Evolutionary conservation across 108 stramenopile species (phyloP), one percentile per base, ranked within the genome.

Genomic region (Cyclotella sp.): DNA sequence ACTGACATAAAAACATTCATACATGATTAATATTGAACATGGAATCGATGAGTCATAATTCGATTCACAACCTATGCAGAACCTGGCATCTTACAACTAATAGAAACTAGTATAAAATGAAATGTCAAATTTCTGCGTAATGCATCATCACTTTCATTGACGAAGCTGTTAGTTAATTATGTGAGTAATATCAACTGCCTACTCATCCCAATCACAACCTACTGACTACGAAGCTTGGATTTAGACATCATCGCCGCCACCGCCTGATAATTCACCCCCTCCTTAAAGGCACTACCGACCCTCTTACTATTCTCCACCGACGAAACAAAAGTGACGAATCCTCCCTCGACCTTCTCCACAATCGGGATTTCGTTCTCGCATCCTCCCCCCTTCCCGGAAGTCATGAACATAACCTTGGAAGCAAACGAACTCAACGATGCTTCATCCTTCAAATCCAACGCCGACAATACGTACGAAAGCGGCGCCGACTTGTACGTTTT

Each of bases 221-320:
- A 61, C 67, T 77, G 76, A 63, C 72, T 47, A 45, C 67, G 75
- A 68, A 73, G 53, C 47, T 76, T 67, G 15, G 75, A 60, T 70
- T 80, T 79, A 40, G 76, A 41, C 76, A 85, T 79, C 76, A 79
- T 78, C 22, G 63, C 61, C 27, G 84, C 72, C 57, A 85, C 71
- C 39, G 64, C 76, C 15, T 53, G 76, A 55, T 82, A 79, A 9
- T 62, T 75, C 76, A 82, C 81, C 28, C 76, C 84, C 46, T 84
- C 81, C 76, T 82, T 85, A 66, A 52, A 85, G 16, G 63, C 81
- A 27, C 76, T 72, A 11, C 84, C 72, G n/a, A 47, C 61, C 58
- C 91, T 85, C 71, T 92, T 93, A 43, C 87, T 87, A 78, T 96
- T 96, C 45, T 96, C 89, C 30, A 70, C 75, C 9, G 81, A 81